Conservation (phyloP, 371 early-diverging fungal genomes). For the Actinomucor elegans region DNA sequence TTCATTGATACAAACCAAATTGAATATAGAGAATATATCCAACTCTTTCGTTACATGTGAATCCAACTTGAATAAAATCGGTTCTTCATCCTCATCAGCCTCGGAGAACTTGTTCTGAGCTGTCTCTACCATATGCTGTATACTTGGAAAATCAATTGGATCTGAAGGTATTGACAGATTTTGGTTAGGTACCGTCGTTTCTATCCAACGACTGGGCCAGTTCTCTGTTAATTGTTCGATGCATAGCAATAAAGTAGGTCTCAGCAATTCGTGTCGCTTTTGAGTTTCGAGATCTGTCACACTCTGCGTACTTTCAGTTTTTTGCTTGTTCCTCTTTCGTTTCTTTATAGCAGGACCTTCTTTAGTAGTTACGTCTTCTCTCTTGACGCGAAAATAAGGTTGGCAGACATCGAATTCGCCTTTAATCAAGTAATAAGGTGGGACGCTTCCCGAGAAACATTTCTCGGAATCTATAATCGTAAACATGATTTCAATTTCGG, state of each 20-base stretch:
- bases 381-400: slow-evolving; percentile 34
- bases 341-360: slow-evolving; percentile 5
- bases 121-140: slow-evolving; percentile 26
- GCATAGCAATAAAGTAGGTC: slow-evolving; percentile 13
- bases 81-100: not conserved
- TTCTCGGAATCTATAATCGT: slow-evolving; percentile 25
- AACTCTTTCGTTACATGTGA: slow-evolving; percentile 8
- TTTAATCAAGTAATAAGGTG: slow-evolving; percentile 14
- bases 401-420: slow-evolving; percentile 33
- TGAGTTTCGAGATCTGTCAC: slow-evolving; percentile 27
- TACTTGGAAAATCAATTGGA: slow-evolving; percentile 34
- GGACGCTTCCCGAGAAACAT: slow-evolving; percentile 15
- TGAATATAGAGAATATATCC: slow-evolving; percentile 36
- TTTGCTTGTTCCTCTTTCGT: slow-evolving; percentile 11
- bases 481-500: too few species aligned
- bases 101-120: slow-evolving; percentile 13
- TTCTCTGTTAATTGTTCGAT: not conserved
- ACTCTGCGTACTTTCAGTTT: slow-evolving; percentile 7
- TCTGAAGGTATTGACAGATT: too few species aligned
- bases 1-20: slow-evolving; percentile 22
- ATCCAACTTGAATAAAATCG: not conserved
- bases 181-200: not conserved
- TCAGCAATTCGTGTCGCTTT: slow-evolving; percentile 23
- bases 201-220: slow-evolving; percentile 8
- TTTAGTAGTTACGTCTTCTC: not conserved